Evolutionary conservation across 306 rosid genomes (phyloP).

Genomic region (Cercis canadensis): DNA sequence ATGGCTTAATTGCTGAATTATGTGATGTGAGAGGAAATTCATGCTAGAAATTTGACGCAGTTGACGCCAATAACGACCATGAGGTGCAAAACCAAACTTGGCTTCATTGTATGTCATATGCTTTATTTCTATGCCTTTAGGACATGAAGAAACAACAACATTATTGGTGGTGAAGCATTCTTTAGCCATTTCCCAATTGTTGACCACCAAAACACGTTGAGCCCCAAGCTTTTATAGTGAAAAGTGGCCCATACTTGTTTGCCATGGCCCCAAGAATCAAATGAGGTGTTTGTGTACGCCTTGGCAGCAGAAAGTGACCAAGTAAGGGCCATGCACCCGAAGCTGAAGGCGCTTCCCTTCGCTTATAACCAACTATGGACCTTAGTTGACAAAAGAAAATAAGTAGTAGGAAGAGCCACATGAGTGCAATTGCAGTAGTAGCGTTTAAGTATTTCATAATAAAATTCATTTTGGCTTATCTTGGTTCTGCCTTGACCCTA

Average conservation of each 20-base stretch:
- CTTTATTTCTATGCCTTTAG: background rate
- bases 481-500: too few species aligned
- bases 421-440: too few species aligned
- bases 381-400: too few species aligned
- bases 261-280: conserved; percentile 37
- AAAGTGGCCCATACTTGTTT: conserved; percentile 42
- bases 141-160: conserved; percentile 29
- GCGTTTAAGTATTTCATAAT: too few species aligned
- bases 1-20: conserved; percentile 23
- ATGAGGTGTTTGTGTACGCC: conserved; percentile 10
- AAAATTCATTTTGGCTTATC: too few species aligned
- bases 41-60: conserved; percentile 19
- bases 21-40: conserved; percentile 31
- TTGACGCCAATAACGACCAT: conserved; percentile 51
- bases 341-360: background rate
- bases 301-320: conserved; percentile 37
- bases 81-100: conserved; percentile 33
- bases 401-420: too few species aligned
- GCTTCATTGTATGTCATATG: conserved; percentile 34
- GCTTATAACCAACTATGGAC: too few species aligned
- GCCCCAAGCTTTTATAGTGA: conserved; percentile 35
- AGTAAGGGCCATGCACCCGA: conserved; percentile 47
- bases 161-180: too few species aligned
- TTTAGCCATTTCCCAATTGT: conserved; percentile 33
- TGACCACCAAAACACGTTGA: conserved; percentile 19